Evolutionary conservation across 306 rosid species (phyloP), one percentile per base, ranked within the genome.

Genomic region (Vicia faba): DNA sequence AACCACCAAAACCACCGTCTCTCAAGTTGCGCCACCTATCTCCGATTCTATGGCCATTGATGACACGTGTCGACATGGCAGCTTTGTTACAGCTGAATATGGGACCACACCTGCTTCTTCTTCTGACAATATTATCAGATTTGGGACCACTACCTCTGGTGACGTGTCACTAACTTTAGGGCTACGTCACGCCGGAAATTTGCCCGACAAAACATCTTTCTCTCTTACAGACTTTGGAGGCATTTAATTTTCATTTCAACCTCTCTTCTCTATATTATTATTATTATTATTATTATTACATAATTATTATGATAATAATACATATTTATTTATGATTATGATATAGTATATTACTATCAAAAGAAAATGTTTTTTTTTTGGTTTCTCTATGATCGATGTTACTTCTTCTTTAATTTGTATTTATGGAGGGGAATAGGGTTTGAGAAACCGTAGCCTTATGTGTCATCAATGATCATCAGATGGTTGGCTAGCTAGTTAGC

Each of bases 131-230:
- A 82, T 90, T 54, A 85, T 88, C n/a, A 85, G 88, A 74, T 93
- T 86, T 64, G 98, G 97, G 85, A 83, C 96, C 85, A 79, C 88
- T 12, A 4, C 33, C 10, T 35, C 83, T 11, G 96, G 98, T 64
- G 98, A 93, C 35, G 98, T 93, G 82, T 93, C 98, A 26, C 98
- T 92, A 79, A 92, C 98, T 31, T 66, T 92, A 67, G 98, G 98
- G 87, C 84, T 92, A 15, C 98, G 96, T 68, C 98, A 89, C 65
- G 89, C 98, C 50, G 98, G 98, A 16, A 87, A 89, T 78, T 56
- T 84, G 73, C 89, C 96, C 0, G 98, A 89, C 39, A 86, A 84
- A 65, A 64, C 77, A 45, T 71, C 96, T 69, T 93, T 93, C 86
- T 78, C 92, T 3, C 77, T 86, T 64, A 87, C 89, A 69, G 96